phyloP scores from a whole-genome alignment of 164 flowering plant species.

The Piper betle region DNA sequence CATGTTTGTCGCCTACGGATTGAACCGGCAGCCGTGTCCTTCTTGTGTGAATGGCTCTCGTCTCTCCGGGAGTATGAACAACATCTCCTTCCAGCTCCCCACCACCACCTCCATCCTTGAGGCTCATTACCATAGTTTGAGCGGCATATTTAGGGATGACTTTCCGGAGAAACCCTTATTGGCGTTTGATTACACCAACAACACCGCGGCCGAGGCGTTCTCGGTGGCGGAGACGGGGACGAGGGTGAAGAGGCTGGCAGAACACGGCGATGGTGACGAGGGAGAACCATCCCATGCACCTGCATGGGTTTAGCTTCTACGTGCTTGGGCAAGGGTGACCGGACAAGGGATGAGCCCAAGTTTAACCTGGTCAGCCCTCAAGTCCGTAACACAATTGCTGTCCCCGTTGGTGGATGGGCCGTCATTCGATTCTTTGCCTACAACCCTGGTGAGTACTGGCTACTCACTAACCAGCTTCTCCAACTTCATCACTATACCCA shows the following conservation, averaged over 20 bases:
- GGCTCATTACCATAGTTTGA: constrained; percentile 24
- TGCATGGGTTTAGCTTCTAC: constrained; percentile 59
- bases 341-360: constrained; percentile 10
- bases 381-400: too few species aligned
- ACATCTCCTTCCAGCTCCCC: constrained; percentile 38
- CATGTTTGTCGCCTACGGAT: constrained; percentile 50
- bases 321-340: constrained; percentile 62
- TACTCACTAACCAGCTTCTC: too few species aligned
- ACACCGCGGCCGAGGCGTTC: constrained; percentile 8
- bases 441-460: too few species aligned
- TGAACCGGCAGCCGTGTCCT: constrained; percentile 23
- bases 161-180: constrained; percentile 47
- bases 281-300: constrained; percentile 66
- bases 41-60: constrained; percentile 18
- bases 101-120: constrained; percentile 31
- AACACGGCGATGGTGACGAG: constrained; percentile 40
- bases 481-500: too few species aligned
- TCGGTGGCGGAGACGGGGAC: constrained; percentile 24
- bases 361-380: too few species aligned
- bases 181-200: constrained; percentile 43
- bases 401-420: too few species aligned
- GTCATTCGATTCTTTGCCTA: too few species aligned
- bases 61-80: constrained; percentile 58
- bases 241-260: constrained; percentile 37
- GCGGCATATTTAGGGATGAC: constrained; percentile 40